Conservation (phyloP, 2,329 filamentous ascomycete species). For the Cladosporium sp. region DNA sequence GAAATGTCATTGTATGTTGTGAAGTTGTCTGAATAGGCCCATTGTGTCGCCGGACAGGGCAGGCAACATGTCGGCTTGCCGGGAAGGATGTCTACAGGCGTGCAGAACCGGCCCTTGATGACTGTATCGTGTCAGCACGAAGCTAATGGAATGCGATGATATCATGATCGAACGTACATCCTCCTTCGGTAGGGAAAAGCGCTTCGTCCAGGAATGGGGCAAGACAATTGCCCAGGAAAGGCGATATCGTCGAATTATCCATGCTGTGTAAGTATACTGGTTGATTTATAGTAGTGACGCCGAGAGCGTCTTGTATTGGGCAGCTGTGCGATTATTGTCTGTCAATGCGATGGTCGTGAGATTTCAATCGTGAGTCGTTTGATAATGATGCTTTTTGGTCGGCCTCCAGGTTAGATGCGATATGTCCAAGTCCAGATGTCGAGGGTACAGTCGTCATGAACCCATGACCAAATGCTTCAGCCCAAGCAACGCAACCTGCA, state of each 20-base stretch:
- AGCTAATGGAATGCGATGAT: constrained; percentile 1
- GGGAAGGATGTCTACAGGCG: constrained; percentile 37
- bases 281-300: too few species aligned
- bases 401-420: neutral
- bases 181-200: constrained; percentile 54
- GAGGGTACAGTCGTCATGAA: neutral
- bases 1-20: constrained; percentile 54
- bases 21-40: constrained; percentile 57
- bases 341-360: too few species aligned
- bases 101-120: constrained; percentile 52
- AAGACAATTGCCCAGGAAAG: constrained; percentile 44
- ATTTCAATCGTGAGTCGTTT: too few species aligned
- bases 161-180: constrained; percentile 52
- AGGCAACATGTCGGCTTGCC: constrained; percentile 66
- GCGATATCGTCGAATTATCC: constrained; percentile 8
- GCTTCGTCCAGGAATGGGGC: constrained; percentile 62
- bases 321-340: too few species aligned
- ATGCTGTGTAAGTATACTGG: neutral
- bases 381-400: too few species aligned
- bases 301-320: too few species aligned
- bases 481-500: too few species aligned
- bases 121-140: constrained; percentile 39
- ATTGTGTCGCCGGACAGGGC: constrained; percentile 82
- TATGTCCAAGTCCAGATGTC: neutral
- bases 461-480: neutral